Conservation (phyloP, 2,329 filamentous ascomycete species). For the Colletotrichum melonis region DNA sequence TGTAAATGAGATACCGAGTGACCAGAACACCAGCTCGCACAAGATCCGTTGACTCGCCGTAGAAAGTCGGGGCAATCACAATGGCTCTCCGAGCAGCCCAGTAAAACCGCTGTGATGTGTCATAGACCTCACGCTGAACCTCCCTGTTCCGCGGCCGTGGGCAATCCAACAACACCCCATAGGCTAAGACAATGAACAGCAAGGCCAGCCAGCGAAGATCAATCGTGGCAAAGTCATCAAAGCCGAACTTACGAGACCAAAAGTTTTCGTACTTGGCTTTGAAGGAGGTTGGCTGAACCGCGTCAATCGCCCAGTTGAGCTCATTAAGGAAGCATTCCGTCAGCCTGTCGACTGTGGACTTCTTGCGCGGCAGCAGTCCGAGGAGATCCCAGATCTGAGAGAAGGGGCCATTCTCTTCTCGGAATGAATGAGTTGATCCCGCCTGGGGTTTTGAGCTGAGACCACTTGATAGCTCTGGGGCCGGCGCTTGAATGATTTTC, state of each 20-base stretch:
- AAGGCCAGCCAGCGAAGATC: slow-evolving; percentile 55
- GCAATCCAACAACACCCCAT: slow-evolving; percentile 49
- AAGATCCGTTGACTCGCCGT: slow-evolving; percentile 52
- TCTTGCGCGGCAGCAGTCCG: slow-evolving; percentile 50
- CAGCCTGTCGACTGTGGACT: slow-evolving; percentile 49
- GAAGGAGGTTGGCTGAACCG: slow-evolving; percentile 48
- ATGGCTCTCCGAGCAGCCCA: slow-evolving; percentile 52
- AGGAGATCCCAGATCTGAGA: slow-evolving; percentile 55
- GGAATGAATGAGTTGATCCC: slow-evolving; percentile 28
- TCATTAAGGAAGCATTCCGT: slow-evolving; percentile 48
- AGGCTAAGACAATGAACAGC: slow-evolving; percentile 53
- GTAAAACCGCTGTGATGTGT: slow-evolving; percentile 53
- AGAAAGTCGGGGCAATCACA: slow-evolving; percentile 54
- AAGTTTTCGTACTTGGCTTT: slow-evolving; percentile 49
- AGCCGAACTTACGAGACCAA: slow-evolving; percentile 51
- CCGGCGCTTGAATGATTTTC: slow-evolving; percentile 43
- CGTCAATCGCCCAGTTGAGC: slow-evolving; percentile 50
- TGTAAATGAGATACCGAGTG: slow-evolving; percentile 52
- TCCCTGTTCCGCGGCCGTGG: slow-evolving; percentile 45
- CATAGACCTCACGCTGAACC: slow-evolving; percentile 48
- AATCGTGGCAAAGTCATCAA: slow-evolving; percentile 51
- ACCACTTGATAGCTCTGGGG: slow-evolving; percentile 39
- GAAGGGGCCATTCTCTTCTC: slow-evolving; percentile 38
- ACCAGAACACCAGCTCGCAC: slow-evolving; percentile 52
- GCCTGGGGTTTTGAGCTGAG: slow-evolving; percentile 37